These are phyloP conservation scores for Nannizziopsis barbatae DNA, from an alignment of 2,329 filamentous ascomycete genomes.

Conservation along the genomic window DNA sequence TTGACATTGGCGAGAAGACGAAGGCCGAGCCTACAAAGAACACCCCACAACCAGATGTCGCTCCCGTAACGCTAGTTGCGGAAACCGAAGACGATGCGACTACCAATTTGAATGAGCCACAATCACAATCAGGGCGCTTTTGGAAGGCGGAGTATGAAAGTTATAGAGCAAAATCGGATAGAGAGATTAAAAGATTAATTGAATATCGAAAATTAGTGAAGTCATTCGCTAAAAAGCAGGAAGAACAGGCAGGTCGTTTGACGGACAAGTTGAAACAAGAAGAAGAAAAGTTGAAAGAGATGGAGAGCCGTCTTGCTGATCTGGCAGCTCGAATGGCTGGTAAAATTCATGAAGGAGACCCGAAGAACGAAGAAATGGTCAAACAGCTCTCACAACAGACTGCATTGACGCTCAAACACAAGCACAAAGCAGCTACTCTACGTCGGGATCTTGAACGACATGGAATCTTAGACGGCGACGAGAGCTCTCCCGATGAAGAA, in stretches of 20 bases:
- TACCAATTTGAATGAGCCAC: constrained; percentile 43
- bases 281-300: constrained; percentile 33
- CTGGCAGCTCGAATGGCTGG: constrained; percentile 32
- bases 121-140: constrained; percentile 48
- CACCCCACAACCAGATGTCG: neutral
- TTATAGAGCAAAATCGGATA: constrained; percentile 47
- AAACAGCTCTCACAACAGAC: constrained; percentile 36
- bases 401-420: constrained; percentile 35
- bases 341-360: constrained; percentile 11
- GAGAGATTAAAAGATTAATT: constrained; percentile 50
- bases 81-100: constrained; percentile 37
- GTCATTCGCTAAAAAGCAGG: constrained; percentile 49
- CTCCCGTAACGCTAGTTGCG: constrained; percentile 18
- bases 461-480: constrained; percentile 27
- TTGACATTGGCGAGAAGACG: constrained; percentile 20
- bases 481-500: constrained; percentile 19
- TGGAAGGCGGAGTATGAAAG: constrained; percentile 52
- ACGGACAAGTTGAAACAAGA: constrained; percentile 44
- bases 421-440: constrained; percentile 31
- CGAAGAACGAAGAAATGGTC: constrained; percentile 31
- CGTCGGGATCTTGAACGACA: constrained; percentile 31
- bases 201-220: constrained; percentile 50
- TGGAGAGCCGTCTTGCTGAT: constrained; percentile 35
- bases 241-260: constrained; percentile 44
- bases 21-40: constrained; percentile 1